Evolutionary conservation across 805 yeast species (phyloP), one percentile per base, ranked within the genome.

Genomic region (Teunomyces stri): DNA sequence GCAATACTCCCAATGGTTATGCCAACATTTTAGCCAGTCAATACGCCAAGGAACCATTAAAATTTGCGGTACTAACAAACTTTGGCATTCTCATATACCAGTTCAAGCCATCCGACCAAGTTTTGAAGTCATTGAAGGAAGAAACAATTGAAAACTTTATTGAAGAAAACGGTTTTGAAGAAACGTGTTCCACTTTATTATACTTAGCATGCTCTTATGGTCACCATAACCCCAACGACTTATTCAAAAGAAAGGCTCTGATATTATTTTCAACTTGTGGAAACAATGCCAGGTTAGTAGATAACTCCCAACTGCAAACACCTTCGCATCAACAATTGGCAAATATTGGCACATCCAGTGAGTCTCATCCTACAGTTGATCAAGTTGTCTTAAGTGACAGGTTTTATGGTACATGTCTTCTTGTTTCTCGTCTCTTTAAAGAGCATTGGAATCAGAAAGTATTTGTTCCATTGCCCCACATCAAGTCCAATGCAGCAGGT

Each of bases 341-440:
- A 16, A 44, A 18, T 29, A 47, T 48, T 41, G 30, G 55, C 40
- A 33, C 58, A 43, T 25, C 33, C 10, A 60, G 47, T 35, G 66
- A 62, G 5, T 53, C 55, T 51, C 76, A 54, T 62, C 78, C 58
- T 43, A 58, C 79, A 31, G 75, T 85, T 43, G 87, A 84, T 52
- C 85, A 84, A 62, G 96, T 92, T n/a, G 81, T 87, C 27, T 76
- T 94, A 50, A 88, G 96, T 66, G 96, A 96, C 56, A 75, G 97
- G 55, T 90, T 91, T 58, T 91, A 89, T 62, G 98, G 97, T 41
- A 80, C 89, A 13, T 84, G 92, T 11, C 75, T 89, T 21, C 78
- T 90, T 49, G 72, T 90, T 28, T 78, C 96, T 0, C 79, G 98
- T 55, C 65, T 91, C 13, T 81, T 92, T 52, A 78, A 95, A 52